phyloP scores from a whole-genome alignment of 2,329 filamentous ascomycete genomes.

The Aureobasidium sp. region DNA sequence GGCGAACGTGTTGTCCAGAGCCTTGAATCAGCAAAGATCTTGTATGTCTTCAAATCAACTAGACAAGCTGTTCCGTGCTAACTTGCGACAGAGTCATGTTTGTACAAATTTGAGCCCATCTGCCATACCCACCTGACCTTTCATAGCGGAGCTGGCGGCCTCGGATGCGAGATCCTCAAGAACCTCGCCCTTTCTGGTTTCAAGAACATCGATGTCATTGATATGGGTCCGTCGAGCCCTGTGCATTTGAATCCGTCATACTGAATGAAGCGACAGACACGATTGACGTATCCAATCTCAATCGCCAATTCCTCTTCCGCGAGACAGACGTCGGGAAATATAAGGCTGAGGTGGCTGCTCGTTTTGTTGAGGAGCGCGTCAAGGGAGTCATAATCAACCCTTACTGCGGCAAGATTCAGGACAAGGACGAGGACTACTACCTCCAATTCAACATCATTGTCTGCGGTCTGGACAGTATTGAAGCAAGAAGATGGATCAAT shows the following conservation, averaged over 20 bases:
- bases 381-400: conserved; percentile 88
- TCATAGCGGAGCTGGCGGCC: conserved; percentile 75
- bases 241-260: conserved; percentile 3
- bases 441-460: conserved; percentile 93
- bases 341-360: conserved; percentile 88
- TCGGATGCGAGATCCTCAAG: conserved; percentile 96
- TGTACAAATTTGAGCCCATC: conserved; percentile 31
- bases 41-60: conserved; percentile 18
- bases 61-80: conserved; percentile 20
- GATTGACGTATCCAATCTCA: conserved; percentile 96
- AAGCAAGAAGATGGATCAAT: conserved; percentile 98
- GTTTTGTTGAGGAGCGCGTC: conserved; percentile 83
- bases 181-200: conserved; percentile 93
- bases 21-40: conserved; percentile 58
- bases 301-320: conserved; percentile 94
- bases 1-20: conserved; percentile 46
- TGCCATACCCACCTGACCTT: neutral
- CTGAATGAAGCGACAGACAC: conserved; percentile 52
- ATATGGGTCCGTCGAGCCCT: conserved; percentile 65
- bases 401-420: conserved; percentile 91
- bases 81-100: conserved; percentile 43
- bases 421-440: conserved; percentile 94
- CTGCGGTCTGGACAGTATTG: conserved; percentile 92
- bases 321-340: conserved; percentile 83
- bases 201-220: conserved; percentile 95